Base-by-base conservation (phyloP, 2,329 filamentous ascomycete genomes). In the Paramyrothecium roridum region DNA sequence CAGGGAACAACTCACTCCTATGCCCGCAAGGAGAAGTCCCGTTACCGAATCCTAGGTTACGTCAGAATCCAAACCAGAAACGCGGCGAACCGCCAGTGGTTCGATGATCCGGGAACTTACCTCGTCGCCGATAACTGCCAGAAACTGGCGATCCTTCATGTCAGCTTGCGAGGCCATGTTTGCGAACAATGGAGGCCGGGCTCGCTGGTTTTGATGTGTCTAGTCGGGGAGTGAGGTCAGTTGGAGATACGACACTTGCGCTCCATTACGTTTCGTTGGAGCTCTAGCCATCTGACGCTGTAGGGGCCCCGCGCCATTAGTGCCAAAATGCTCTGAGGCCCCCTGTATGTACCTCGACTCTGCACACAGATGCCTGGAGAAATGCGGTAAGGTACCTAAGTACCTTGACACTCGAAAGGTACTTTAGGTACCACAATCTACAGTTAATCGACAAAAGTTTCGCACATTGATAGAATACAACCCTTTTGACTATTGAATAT, bases 61-160 rank as follows among this genome's bases (percentile, higher is more conserved):
- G 69, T 69, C 64, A 70, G 67, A 56, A 55, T 54, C 43, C 52
- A 55, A 30, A 49, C n/a, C 21, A 45, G 54, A 45, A 19, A 30
- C 51, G 52, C 53, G 17, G 23, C 20, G n/a, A 50, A 47, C 26
- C 26, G 30, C 46, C 19, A 13, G 30, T 19, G 48, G 21, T 43
- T 19, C 7, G 37, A 19, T 34, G 51, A 34, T n/a, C n/a, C 8
- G 26, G 21, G 12, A 13, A 54, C 73, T 60, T 70, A 91, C 95
- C 85, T 99, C 95, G 74, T 99, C 95, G 52, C 95, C 95, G 70
- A 99, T 99, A 50, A 99, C 93, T 61, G 95, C 95, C 56, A 99
- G 85, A 71, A 99, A 96, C 76, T 99, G 89, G 67, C 95, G 85
- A 76, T 98, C 92, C 77, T 92, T 88, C 73, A 80, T 88, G 63